Conservation (phyloP, 495 filamentous ascomycete species). For the Peziza echinospora region DNA sequence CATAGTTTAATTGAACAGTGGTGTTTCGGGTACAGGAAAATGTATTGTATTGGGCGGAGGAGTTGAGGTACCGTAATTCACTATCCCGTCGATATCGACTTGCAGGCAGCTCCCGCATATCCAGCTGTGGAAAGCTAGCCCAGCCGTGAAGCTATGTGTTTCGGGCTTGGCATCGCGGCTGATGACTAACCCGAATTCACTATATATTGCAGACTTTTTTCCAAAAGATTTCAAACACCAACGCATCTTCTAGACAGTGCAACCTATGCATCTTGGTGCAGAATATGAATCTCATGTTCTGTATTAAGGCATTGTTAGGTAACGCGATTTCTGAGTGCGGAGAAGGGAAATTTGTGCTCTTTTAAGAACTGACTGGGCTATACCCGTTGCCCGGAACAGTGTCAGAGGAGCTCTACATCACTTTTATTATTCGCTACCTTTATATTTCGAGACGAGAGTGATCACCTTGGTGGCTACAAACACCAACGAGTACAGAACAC, state of each 20-base stretch:
- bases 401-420: not conserved
- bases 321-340: not conserved
- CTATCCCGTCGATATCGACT: too few species aligned
- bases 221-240: not conserved
- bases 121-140: too few species aligned
- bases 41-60: too few species aligned
- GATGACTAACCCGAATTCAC: too few species aligned
- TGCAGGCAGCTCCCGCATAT: too few species aligned
- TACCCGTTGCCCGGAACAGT: not conserved
- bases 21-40: not conserved
- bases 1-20: constrained; percentile 35
- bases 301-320: not conserved
- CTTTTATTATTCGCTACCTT: too few species aligned
- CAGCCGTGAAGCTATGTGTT: too few species aligned
- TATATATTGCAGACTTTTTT: not conserved
- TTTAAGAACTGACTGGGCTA: not conserved
- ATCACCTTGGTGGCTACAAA: too few species aligned
- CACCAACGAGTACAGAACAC: too few species aligned
- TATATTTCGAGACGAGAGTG: too few species aligned
- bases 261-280: not conserved
- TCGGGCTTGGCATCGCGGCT: not conserved
- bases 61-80: too few species aligned
- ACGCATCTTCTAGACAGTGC: not conserved
- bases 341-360: not conserved
- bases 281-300: not conserved